Conservation (phyloP, 768 basidiomycete species). For the Suillus paluster region DNA sequence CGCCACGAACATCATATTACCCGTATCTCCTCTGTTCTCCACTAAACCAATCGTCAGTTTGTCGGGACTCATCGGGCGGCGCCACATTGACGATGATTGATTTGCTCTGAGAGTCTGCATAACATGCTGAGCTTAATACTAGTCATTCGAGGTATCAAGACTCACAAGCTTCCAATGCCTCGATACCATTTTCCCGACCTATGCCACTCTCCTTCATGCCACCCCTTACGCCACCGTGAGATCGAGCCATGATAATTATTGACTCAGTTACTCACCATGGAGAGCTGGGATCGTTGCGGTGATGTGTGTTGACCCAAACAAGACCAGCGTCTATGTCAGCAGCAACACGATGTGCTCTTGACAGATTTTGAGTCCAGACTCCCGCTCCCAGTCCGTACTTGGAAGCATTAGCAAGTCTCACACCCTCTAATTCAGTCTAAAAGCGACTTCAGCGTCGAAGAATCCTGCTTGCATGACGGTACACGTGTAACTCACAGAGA, state of each 20-base stretch:
- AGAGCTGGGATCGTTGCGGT: constrained; percentile 87
- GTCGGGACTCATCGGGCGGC: constrained; percentile 56
- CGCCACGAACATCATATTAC: constrained; percentile 33
- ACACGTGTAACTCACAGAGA: constrained; percentile 45
- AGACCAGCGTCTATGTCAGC: constrained; percentile 72
- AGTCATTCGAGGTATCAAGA: not conserved
- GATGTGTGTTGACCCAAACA: constrained; percentile 90
- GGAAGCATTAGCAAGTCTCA: constrained; percentile 71
- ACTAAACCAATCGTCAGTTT: constrained; percentile 77
- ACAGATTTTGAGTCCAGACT: constrained; percentile 78
- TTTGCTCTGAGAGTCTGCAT: constrained; percentile 81
- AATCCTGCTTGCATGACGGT: not conserved
- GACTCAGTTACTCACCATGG: constrained; percentile 61
- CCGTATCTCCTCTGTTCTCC: constrained; percentile 65
- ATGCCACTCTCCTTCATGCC: constrained; percentile 92
- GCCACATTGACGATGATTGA: constrained; percentile 80
- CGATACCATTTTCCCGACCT: constrained; percentile 84
- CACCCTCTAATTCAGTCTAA: constrained; percentile 66
- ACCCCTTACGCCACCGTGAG: constrained; percentile 54
- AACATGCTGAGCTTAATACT: constrained; percentile 2
- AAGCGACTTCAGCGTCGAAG: not conserved
- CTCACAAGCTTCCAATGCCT: constrained; percentile 80
- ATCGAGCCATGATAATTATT: not conserved
- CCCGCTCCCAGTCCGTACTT: constrained; percentile 84
- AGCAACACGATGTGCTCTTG: constrained; percentile 76